A percentile compares a stretch with the other conserved stretches of the same genome.
Evolutionary conservation across 805 yeast genomes (phyloP).

Genomic region (Suhomyces xylopsoci): DNA sequence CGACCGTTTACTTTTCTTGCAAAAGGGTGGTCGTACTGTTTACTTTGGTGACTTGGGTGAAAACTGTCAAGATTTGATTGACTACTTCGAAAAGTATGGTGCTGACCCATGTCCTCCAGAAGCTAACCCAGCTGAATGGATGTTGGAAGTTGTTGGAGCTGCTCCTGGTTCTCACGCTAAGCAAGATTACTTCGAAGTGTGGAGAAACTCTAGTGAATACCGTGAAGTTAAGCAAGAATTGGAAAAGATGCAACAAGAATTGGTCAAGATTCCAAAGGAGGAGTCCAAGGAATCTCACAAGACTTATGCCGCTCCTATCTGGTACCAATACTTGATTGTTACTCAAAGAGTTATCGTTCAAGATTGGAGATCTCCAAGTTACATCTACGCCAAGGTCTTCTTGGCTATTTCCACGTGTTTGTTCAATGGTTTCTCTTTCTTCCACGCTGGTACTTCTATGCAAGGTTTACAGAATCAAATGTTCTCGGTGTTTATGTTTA

Average conservation of each 20-base stretch:
- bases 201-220: conserved; percentile 69
- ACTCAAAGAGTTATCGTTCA: conserved; percentile 35
- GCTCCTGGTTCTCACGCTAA: conserved; percentile 76
- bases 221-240: conserved; percentile 57
- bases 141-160: conserved; percentile 82
- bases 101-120: conserved; percentile 37
- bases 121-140: conserved; percentile 66
- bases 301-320: conserved; percentile 27
- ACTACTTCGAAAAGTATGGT: conserved; percentile 37
- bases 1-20: conserved; percentile 61
- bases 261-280: conserved; percentile 26
- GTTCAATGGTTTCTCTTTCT: conserved; percentile 72
- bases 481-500: conserved; percentile 71
- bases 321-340: conserved; percentile 23
- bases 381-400: conserved; percentile 55
- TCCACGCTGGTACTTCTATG: conserved; percentile 50
- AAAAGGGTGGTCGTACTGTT: conserved; percentile 50
- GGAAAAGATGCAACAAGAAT: conserved; percentile 60
- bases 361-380: conserved; percentile 30
- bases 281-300: conserved; percentile 18
- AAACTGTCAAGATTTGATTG: conserved; percentile 24
- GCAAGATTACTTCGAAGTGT: conserved; percentile 71
- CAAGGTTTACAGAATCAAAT: conserved; percentile 58
- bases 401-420: conserved; percentile 53
- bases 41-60: conserved; percentile 39